Base-by-base conservation (phyloP, 2,329 filamentous ascomycete species). In the Pezicula neosporulosa region DNA sequence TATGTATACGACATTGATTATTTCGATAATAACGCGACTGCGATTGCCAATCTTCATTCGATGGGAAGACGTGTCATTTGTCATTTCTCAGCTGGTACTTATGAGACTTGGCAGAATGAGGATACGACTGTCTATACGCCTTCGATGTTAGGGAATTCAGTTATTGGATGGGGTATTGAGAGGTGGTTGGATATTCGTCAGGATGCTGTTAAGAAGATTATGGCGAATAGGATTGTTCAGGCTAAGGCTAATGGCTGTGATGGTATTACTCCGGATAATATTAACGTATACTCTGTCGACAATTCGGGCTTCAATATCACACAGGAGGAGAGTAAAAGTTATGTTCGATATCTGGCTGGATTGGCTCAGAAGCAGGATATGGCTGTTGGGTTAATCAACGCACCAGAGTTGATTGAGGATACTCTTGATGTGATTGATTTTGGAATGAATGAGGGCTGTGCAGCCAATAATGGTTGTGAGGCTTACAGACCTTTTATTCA, bases 61-160 rank as follows among this genome's bases (percentile, higher is more conserved):
- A 16, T 30, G 27, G 42, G 42, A 6, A 2, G 42, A 13, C 42
- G 42, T 6, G 42, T 44, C 5, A 24, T 44, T 13, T 44, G 42
- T 12, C 42, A 44, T 28, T 44, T 44, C n/a, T 44, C 42, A 15
- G 42, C 42, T 44, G 42, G 42, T 15, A 44, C 42, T 28, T 44
- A 44, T 27, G 21, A 44, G 27, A 44, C 21, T 6, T 44, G 42
- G 42, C 42, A 44, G n/a, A 8, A 15, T 10, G 30, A 13, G 9
- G 42, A 44, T 28, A 16, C 42, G 9, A 12, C 21, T 10, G 6
- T 12, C 4, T 44, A 27, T 28, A 18, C 42, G 4, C 21, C 21
- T n/a, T 21, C 24, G 10, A 16, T 30, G 6, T 15, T 44, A 6
- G 42, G 42, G 6, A 21, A 12, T 12, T 28, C 21, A 12, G 19